Percentiles rank a stretch among this genome's conserved stretches.
Conservation (phyloP, 345 rosid species). For the Linum usitatissimum region DNA sequence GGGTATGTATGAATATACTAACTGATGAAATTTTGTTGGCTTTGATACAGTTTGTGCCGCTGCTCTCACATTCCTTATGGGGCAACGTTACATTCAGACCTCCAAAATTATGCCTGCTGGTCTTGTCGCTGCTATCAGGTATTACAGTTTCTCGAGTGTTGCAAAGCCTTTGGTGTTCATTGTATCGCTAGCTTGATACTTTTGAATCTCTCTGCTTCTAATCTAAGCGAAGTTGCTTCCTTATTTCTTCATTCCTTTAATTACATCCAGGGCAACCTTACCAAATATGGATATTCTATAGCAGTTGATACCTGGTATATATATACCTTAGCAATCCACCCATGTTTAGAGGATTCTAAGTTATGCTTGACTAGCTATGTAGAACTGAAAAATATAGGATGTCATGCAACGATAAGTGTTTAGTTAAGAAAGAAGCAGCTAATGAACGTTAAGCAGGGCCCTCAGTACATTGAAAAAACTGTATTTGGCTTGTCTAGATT, state of each 20-base stretch:
- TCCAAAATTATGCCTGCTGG: slow-evolving; percentile 96
- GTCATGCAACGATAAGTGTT: too few relatives aligned
- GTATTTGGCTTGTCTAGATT: too few relatives aligned
- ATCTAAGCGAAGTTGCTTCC: background rate
- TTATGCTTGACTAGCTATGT: background rate
- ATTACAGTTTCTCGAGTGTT: slow-evolving; percentile 2
- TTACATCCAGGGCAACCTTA: background rate
- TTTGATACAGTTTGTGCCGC: slow-evolving; percentile 52
- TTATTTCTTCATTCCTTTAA: background rate
- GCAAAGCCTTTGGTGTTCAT: background rate
- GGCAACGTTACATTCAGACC: slow-evolving; percentile 72
- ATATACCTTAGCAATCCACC: background rate
- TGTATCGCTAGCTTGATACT: background rate
- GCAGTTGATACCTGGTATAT: too few relatives aligned
- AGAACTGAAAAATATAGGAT: background rate
- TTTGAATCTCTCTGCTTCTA: slow-evolving; percentile 1
- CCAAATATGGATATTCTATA: background rate
- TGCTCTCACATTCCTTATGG: slow-evolving; percentile 65
- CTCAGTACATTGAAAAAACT: too few relatives aligned
- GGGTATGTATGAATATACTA: background rate
- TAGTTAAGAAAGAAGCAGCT: too few relatives aligned
- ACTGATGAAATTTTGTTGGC: slow-evolving; percentile 6
- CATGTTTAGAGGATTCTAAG: background rate
- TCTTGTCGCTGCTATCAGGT: slow-evolving; percentile 80
- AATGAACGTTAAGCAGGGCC: too few relatives aligned